Evolutionary conservation across 2,329 filamentous ascomycete genomes (phyloP), one percentile per base, ranked within the genome.

Genomic region (Aspergillus ruber): DNA sequence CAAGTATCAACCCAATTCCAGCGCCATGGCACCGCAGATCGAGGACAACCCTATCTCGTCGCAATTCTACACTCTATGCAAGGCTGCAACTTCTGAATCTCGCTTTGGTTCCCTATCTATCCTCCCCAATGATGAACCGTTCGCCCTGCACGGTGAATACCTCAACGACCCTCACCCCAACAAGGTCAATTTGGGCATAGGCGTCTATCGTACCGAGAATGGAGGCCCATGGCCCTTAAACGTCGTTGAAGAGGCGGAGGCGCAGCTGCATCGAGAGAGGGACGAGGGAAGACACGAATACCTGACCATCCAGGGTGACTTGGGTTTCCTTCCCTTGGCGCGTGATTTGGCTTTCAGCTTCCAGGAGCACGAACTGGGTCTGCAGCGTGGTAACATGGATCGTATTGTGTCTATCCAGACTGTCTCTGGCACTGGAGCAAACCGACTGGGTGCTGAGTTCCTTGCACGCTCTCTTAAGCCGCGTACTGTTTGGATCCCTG

Each of bases 181-280:
- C 67, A 97, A 97, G 74, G 86, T 97, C 56, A 91, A 97, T 70
- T 73, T 97, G 67, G 90, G 91, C 66, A 79, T 96, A 73, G 91
- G 91, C 56, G 90, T 91, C 45, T 97, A 97, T 72, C 80, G 91
- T 66, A 90, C 93, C 64, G 79, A 95, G 72, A 84, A 88, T 65
- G 90, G 88, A 52, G 93, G 95, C 73, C 91, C 91, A 2, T 97
- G 91, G 91, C 83, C 67, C 84, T 89, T 57, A 81, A 88, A n/a
- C 17, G 35, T 40, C n/a, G 46, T 48, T 9, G 42, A 44, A 29
- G 33, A 42, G 15, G 46, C 33, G 4, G 46, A 48, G 35, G 29
- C 12, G 2, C 43, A 27, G 4, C 17, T 44, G n/a, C 35, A 44
- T 61, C 80, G 95, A 56, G 84, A 83, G 67, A 83, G 84, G 67